Percentiles rank a stretch among this genome's conserved stretches.
Evolutionary conservation across 495 filamentous ascomycete species (phyloP).

Genomic region (Pyrenopolyporus hunteri): DNA sequence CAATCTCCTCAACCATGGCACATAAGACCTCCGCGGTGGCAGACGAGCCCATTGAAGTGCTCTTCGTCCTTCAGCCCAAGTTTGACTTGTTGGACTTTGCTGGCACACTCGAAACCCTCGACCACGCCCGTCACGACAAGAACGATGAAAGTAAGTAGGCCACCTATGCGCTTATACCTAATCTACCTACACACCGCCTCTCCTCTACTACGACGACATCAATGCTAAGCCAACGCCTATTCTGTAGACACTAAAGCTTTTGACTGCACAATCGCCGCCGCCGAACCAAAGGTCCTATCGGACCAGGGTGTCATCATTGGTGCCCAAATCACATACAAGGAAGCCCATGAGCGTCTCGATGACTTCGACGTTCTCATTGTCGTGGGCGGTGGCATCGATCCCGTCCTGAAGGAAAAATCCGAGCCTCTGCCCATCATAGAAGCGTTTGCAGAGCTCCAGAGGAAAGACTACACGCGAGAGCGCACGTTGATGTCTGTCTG

Average conservation of each 20-base stretch:
- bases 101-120: constrained; percentile 70
- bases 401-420: constrained; percentile 60
- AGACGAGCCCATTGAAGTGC: constrained; percentile 58
- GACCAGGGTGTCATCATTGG: constrained; percentile 77
- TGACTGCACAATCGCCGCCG: constrained; percentile 71
- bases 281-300: constrained; percentile 62
- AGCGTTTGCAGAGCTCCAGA: constrained; percentile 70
- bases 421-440: constrained; percentile 69
- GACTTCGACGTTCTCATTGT: constrained; percentile 77
- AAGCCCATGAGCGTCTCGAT: constrained; percentile 65
- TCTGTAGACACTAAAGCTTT: constrained; percentile 59
- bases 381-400: constrained; percentile 64
- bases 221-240: constrained; percentile 14
- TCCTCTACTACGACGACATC: constrained; percentile 7
- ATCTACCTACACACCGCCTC: constrained; percentile 1
- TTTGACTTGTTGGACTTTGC: constrained; percentile 67
- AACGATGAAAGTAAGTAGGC: constrained; percentile 64
- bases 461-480: constrained; percentile 69
- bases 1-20: constrained; percentile 49
- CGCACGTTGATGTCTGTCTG: constrained; percentile 77
- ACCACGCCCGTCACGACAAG: constrained; percentile 62
- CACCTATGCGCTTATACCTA: constrained; percentile 4
- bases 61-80: constrained; percentile 57
- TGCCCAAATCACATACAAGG: constrained; percentile 71
- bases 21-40: constrained; percentile 54